These are phyloP conservation scores for Leersia perrieri DNA, from an alignment of 176 grass and related monocot species.

Conservation along the genomic window DNA sequence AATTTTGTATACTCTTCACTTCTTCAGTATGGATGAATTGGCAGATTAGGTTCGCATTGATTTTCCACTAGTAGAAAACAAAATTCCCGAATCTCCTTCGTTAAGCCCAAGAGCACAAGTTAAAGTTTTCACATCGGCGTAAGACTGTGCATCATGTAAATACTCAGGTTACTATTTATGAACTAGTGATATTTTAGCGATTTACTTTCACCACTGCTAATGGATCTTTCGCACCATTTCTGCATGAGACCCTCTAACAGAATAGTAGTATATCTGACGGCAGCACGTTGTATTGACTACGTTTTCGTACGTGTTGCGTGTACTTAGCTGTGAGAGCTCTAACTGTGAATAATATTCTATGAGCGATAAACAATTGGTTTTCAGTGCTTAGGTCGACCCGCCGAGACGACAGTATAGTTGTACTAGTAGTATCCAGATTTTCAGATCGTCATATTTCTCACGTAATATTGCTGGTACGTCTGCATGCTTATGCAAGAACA, in stretches of 20 bases:
- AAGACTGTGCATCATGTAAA: too few relatives aligned
- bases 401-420: background rate
- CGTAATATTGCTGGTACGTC: background rate
- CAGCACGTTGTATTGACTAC: background rate
- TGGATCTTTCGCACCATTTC: background rate
- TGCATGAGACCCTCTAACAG: background rate
- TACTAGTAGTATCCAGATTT: background rate
- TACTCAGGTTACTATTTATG: background rate
- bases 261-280: background rate
- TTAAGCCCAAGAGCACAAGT: background rate
- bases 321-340: too few relatives aligned
- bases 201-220: background rate
- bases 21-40: background rate
- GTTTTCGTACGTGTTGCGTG: too few relatives aligned
- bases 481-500: background rate
- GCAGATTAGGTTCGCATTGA: background rate
- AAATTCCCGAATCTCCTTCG: too few relatives aligned
- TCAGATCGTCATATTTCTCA: too few relatives aligned
- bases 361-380: background rate
- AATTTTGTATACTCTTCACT: too few relatives aligned
- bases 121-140: background rate
- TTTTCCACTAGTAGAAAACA: too few relatives aligned
- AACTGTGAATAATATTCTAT: too few relatives aligned
- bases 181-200: background rate
- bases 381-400: background rate